These are phyloP conservation scores for Melanomma pulvis-pyrius DNA, from an alignment of 495 filamentous ascomycete species.

Conservation along the genomic window DNA sequence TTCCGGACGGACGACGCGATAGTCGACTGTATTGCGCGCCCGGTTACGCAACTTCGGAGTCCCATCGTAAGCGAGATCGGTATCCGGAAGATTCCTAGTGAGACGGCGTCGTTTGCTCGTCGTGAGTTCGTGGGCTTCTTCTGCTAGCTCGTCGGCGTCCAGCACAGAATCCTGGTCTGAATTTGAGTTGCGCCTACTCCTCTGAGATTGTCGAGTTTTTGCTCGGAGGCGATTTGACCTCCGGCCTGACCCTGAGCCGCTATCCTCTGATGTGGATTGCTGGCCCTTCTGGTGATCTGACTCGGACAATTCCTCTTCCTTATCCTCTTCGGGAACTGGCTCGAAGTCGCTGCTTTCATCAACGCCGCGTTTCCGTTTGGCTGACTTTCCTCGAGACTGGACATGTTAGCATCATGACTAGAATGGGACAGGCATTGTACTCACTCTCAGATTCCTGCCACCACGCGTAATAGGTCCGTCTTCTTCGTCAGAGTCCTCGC, in stretches of 20 bases:
- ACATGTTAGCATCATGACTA: slow-evolving; percentile 5
- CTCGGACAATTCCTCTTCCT: slow-evolving; percentile 65
- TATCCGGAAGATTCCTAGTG: slow-evolving; percentile 32
- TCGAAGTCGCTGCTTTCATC: slow-evolving; percentile 89
- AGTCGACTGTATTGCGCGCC: slow-evolving; percentile 55
- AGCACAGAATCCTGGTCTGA: slow-evolving; percentile 52
- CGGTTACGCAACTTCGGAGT: slow-evolving; percentile 46
- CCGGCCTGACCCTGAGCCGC: slow-evolving; percentile 46
- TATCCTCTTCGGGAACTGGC: slow-evolving; percentile 65
- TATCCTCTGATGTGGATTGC: slow-evolving; percentile 46
- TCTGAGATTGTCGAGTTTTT: slow-evolving; percentile 49
- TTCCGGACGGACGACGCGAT: slow-evolving; percentile 76
- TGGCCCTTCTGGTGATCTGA: slow-evolving; percentile 50
- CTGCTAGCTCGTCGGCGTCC: slow-evolving; percentile 47
- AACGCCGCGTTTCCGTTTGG: slow-evolving; percentile 45
- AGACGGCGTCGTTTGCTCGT: slow-evolving; percentile 61
- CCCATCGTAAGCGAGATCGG: slow-evolving; percentile 50
- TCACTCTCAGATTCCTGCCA: slow-evolving; percentile 34
- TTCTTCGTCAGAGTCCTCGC: slow-evolving; percentile 50
- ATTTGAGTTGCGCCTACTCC: slow-evolving; percentile 56
- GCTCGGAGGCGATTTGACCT: slow-evolving; percentile 55
- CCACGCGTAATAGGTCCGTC: slow-evolving; percentile 57
- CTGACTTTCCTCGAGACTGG: slow-evolving; percentile 39
- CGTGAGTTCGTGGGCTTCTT: slow-evolving; percentile 67
- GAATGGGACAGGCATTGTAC: not conserved